phyloP scores from a whole-genome alignment of 2,329 filamentous ascomycete species.

The Didymella keratinophila region DNA sequence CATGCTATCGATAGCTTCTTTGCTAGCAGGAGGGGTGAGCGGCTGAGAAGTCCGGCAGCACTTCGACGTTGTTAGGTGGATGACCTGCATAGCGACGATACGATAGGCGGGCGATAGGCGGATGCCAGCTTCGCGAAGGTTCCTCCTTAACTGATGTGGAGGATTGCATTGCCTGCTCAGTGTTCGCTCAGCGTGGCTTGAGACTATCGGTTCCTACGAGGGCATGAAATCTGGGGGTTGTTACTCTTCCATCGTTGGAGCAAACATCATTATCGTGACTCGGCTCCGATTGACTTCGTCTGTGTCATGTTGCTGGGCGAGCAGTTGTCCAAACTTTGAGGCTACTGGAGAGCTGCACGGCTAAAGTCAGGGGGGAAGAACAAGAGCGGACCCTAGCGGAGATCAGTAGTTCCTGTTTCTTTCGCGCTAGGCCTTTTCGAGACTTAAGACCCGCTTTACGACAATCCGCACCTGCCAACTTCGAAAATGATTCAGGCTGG shows the following conservation, averaged over 20 bases:
- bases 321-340: constrained; percentile 13
- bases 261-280: neutral
- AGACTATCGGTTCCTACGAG: neutral
- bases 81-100: constrained; percentile 1
- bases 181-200: neutral
- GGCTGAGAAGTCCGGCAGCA: neutral
- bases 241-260: neutral
- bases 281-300: neutral
- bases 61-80: constrained; percentile 1
- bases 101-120: neutral
- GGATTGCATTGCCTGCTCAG: neutral
- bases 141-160: neutral
- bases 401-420: constrained; percentile 4
- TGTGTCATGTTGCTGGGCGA: constrained; percentile 16
- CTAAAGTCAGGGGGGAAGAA: constrained; percentile 12
- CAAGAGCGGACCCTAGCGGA: constrained; percentile 11
- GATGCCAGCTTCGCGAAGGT: neutral
- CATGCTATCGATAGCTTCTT: constrained; percentile 7
- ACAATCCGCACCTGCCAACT: constrained; percentile 1
- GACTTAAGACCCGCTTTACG: neutral
- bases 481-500: constrained; percentile 2
- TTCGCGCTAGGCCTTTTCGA: neutral
- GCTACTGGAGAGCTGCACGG: constrained; percentile 6
- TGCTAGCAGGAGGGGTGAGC: neutral
- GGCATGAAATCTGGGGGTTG: neutral